These are phyloP conservation scores for Protomyces macrosporus DNA, from an alignment of 1,139 yeast genomes.

Conservation along the genomic window DNA sequence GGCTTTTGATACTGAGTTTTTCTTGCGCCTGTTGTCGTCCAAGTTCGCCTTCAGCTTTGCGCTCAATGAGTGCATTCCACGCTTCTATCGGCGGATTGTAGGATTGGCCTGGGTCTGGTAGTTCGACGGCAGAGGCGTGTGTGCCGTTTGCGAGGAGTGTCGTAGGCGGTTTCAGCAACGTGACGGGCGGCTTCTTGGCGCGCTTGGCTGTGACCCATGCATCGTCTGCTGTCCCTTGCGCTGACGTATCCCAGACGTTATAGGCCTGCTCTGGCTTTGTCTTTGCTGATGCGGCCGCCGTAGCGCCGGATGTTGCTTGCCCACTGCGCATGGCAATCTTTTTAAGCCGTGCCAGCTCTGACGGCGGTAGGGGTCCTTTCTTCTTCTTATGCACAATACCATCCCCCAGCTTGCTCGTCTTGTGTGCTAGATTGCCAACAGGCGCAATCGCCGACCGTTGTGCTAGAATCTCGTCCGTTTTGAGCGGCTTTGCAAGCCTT, in stretches of 20 bases:
- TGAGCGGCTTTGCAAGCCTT: constrained; percentile 46
- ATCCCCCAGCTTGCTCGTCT: constrained; percentile 35
- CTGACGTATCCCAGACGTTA: constrained; percentile 34
- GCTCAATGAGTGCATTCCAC: constrained; percentile 68
- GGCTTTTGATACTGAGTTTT: constrained; percentile 34
- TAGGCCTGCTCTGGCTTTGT: constrained; percentile 53
- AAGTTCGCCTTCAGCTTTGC: constrained; percentile 64
- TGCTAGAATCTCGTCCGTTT: constrained; percentile 67
- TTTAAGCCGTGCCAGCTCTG: constrained; percentile 65
- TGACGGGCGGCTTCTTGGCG: constrained; percentile 51
- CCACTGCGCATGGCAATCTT: constrained; percentile 71
- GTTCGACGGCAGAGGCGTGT: constrained; percentile 42
- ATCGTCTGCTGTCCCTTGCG: constrained; percentile 45
- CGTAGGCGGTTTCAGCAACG: constrained; percentile 54
- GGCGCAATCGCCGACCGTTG: constrained; percentile 77
- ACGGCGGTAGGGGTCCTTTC: constrained; percentile 61
- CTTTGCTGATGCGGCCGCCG: constrained; percentile 34
- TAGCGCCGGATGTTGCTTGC: constrained; percentile 37
- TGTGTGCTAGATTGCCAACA: constrained; percentile 30
- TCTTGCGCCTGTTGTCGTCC: constrained; percentile 59
- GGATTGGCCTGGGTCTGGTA: constrained; percentile 83
- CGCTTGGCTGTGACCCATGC: constrained; percentile 36
- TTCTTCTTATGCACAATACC: constrained; percentile 43
- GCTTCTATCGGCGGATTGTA: constrained; percentile 83
- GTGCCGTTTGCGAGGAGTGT: constrained; percentile 37